Percentiles rank a stretch among this genome's conserved stretches.
Conservation (phyloP, 2,329 filamentous ascomycete genomes). For the Endoconidiophora polonica region DNA sequence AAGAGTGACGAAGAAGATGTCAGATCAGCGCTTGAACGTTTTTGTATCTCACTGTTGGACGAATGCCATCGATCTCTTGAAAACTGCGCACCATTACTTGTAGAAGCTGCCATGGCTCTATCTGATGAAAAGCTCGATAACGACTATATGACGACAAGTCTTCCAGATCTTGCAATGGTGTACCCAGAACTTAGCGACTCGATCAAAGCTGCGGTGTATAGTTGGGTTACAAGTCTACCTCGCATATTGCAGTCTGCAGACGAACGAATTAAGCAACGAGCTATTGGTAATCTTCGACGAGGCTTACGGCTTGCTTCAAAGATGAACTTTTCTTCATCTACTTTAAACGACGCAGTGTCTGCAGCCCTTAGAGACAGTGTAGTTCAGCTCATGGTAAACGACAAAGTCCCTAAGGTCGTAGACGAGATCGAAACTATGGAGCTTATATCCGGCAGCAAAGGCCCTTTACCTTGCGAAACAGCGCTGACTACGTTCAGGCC, state of each 20-base stretch:
- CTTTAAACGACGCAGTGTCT: conserved; percentile 50
- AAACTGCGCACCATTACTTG: conserved; percentile 52
- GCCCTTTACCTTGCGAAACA: not conserved
- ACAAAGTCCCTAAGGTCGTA: conserved; percentile 19
- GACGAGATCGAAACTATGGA: conserved; percentile 19
- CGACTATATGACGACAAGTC: conserved; percentile 27
- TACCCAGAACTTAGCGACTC: conserved; percentile 45
- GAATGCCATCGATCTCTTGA: conserved; percentile 59
- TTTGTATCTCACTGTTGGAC: conserved; percentile 63
- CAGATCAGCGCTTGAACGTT: conserved; percentile 43
- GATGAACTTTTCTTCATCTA: conserved; percentile 45
- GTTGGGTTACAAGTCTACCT: conserved; percentile 67
- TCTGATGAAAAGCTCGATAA: conserved; percentile 23
- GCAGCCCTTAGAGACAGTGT: conserved; percentile 61
- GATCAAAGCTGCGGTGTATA: conserved; percentile 55
- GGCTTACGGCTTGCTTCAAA: conserved; percentile 49
- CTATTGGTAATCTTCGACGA: conserved; percentile 60
- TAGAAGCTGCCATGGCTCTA: conserved; percentile 67
- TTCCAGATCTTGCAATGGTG: conserved; percentile 46
- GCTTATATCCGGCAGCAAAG: conserved; percentile 5
- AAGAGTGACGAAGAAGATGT: conserved; percentile 55
- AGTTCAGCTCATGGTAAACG: conserved; percentile 17
- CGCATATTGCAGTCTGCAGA: conserved; percentile 72
- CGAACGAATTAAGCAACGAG: conserved; percentile 55
- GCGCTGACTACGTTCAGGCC: conserved; percentile 32